These are phyloP conservation scores for Chrysoporthe puriensis DNA, from an alignment of 2,329 filamentous ascomycete species.

Conservation along the genomic window DNA sequence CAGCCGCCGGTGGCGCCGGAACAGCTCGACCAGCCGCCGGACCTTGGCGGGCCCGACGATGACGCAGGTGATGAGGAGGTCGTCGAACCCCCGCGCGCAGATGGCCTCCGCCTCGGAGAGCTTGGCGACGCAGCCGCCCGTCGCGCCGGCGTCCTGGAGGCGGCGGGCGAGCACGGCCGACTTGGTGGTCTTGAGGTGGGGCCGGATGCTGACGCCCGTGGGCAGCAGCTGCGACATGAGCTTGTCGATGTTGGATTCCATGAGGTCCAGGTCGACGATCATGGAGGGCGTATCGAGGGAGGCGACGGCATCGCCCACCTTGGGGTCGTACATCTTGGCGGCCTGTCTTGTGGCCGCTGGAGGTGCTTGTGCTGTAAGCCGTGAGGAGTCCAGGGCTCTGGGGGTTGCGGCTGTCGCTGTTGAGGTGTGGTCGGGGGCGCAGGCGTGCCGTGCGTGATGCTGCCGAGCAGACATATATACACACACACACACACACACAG, in stretches of 20 bases:
- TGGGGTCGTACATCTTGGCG: slow-evolving; percentile 40
- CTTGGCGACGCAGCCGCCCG: slow-evolving; percentile 56
- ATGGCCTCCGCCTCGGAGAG: slow-evolving; percentile 51
- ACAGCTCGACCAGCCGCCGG: slow-evolving; percentile 48
- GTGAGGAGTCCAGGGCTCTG: too few relatives aligned
- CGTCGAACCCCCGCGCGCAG: slow-evolving; percentile 48
- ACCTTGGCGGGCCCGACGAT: slow-evolving; percentile 53
- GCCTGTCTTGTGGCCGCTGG: not conserved
- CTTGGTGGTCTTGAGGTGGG: slow-evolving; percentile 59
- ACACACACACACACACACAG: too few relatives aligned
- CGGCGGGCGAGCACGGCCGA: slow-evolving; percentile 48
- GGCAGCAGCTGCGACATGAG: slow-evolving; percentile 50
- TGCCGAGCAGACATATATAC: not conserved
- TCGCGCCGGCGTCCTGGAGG: slow-evolving; percentile 50
- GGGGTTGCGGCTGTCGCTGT: not conserved
- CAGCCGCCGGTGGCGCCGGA: slow-evolving; percentile 41
- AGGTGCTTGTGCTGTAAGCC: not conserved
- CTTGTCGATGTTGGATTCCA: slow-evolving; percentile 54
- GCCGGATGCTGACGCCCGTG: slow-evolving; percentile 49
- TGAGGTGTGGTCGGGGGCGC: too few relatives aligned
- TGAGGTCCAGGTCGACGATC: slow-evolving; percentile 56
- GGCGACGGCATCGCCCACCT: slow-evolving; percentile 46
- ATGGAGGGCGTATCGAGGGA: slow-evolving; percentile 59
- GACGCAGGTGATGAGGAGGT: slow-evolving; percentile 56
- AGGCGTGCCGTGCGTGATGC: not conserved